A percentile compares a stretch with the other conserved stretches of the same genome.
Conservation (phyloP, 1,284 basidiomycete species). For the Cryptococcus depauperatus region DNA sequence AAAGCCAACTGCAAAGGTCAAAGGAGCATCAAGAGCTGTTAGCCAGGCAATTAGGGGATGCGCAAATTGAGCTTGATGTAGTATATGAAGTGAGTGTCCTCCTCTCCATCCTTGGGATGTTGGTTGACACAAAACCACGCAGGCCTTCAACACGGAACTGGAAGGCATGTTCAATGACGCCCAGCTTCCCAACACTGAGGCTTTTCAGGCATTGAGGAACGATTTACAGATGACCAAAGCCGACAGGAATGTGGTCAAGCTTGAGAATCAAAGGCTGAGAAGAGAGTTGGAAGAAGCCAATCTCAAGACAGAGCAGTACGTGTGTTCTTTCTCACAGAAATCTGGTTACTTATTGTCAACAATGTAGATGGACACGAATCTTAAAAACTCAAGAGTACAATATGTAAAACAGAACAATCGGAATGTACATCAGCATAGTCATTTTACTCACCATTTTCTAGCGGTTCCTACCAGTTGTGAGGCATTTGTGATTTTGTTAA, state of each 20-base stretch:
- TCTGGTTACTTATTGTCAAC: background rate
- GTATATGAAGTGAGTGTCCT: slow-evolving; percentile 66
- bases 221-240: slow-evolving; percentile 68
- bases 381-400: slow-evolving; percentile 53
- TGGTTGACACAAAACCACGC: slow-evolving; percentile 6
- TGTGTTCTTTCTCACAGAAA: background rate
- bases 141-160: slow-evolving; percentile 88
- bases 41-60: slow-evolving; percentile 62
- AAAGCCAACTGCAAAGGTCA: slow-evolving; percentile 57
- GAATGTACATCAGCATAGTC: no score
- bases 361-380: slow-evolving; percentile 56
- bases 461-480: no score
- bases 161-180: slow-evolving; percentile 78
- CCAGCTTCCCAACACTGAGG: slow-evolving; percentile 66
- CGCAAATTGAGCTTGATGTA: slow-evolving; percentile 76
- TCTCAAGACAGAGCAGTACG: slow-evolving; percentile 69
- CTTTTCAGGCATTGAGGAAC: slow-evolving; percentile 61
- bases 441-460: no score
- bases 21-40: slow-evolving; percentile 68
- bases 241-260: slow-evolving; percentile 58
- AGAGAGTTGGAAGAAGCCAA: slow-evolving; percentile 62
- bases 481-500: no score
- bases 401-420: no score
- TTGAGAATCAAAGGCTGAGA: slow-evolving; percentile 71
- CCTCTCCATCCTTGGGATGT: slow-evolving; percentile 2